Percentiles rank a stretch among this genome's conserved stretches.
phyloP scores from a whole-genome alignment of 148 eudicot species.

The Diospyros kaki region DNA sequence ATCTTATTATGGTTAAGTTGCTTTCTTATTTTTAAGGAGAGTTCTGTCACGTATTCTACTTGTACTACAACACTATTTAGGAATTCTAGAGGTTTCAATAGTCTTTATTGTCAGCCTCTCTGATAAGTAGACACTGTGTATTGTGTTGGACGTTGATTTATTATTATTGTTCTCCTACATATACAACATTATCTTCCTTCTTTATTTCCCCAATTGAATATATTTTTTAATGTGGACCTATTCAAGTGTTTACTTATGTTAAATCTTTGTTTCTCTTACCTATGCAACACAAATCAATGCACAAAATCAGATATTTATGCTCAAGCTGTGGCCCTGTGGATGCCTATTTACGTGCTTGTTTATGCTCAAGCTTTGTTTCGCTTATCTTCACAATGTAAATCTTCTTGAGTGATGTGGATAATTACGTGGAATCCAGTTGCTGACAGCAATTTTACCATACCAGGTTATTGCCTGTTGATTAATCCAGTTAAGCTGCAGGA shows the following conservation, averaged over 20 bases:
- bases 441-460: conserved; percentile 14
- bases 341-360: not conserved
- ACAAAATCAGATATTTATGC: not conserved
- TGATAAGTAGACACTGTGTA: not conserved
- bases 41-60: too few species aligned
- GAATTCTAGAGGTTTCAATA: not conserved
- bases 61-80: not conserved
- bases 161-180: not conserved
- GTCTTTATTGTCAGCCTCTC: not conserved
- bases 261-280: not conserved
- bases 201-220: not conserved
- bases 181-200: not conserved
- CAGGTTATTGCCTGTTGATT: conserved; percentile 28
- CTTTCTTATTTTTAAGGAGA: too few species aligned
- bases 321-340: not conserved
- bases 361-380: not conserved
- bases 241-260: too few species aligned
- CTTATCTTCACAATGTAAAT: not conserved
- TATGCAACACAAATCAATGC: not conserved
- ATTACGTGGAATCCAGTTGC: not conserved
- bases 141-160: not conserved
- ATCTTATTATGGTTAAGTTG: too few species aligned
- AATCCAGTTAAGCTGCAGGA: conserved; percentile 24
- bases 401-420: conserved; percentile 1
- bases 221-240: too few species aligned